Evolutionary conservation across 2,329 filamentous ascomycete species (phyloP).

Genomic region (Lasiodiplodia sp.): DNA sequence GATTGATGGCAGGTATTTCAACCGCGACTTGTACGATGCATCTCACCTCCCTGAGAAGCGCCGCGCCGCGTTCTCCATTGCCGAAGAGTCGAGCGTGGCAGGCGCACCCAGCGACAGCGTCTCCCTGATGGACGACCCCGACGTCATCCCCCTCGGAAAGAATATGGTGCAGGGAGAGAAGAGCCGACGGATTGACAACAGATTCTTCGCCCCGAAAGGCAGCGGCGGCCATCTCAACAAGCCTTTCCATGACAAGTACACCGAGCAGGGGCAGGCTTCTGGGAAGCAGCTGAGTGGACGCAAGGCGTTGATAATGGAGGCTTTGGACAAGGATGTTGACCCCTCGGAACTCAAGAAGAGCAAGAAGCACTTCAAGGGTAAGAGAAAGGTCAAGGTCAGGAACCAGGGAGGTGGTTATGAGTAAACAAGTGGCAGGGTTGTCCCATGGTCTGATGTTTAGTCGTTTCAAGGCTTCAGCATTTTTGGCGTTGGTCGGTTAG

Average conservation of each 20-base stretch:
- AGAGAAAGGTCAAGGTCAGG: slow-evolving; percentile 62
- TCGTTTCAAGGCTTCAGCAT: slow-evolving; percentile 11
- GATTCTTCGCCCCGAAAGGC: slow-evolving; percentile 79
- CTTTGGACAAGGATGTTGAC: slow-evolving; percentile 84
- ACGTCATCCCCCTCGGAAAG: slow-evolving; percentile 52
- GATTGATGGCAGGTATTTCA: slow-evolving; percentile 79
- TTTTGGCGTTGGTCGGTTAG: slow-evolving; percentile 22
- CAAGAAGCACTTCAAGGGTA: slow-evolving; percentile 97
- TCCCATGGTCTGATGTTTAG: background rate
- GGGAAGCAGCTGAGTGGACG: slow-evolving; percentile 77
- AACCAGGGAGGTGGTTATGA: slow-evolving; percentile 24
- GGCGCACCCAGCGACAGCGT: slow-evolving; percentile 50
- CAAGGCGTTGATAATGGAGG: slow-evolving; percentile 81
- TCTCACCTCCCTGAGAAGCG: slow-evolving; percentile 83
- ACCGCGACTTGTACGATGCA: slow-evolving; percentile 85
- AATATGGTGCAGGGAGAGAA: slow-evolving; percentile 67
- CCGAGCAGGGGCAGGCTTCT: slow-evolving; percentile 71
- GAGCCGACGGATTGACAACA: slow-evolving; percentile 79
- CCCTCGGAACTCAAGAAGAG: slow-evolving; percentile 75
- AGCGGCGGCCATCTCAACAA: slow-evolving; percentile 72
- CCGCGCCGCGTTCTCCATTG: slow-evolving; percentile 68
- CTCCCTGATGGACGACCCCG: slow-evolving; percentile 57
- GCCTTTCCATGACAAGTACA: slow-evolving; percentile 92
- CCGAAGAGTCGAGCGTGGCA: slow-evolving; percentile 45
- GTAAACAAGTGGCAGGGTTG: background rate